These are phyloP conservation scores for Ceratocystis albifundus DNA, from an alignment of 2,329 filamentous ascomycete genomes.

Conservation along the genomic window DNA sequence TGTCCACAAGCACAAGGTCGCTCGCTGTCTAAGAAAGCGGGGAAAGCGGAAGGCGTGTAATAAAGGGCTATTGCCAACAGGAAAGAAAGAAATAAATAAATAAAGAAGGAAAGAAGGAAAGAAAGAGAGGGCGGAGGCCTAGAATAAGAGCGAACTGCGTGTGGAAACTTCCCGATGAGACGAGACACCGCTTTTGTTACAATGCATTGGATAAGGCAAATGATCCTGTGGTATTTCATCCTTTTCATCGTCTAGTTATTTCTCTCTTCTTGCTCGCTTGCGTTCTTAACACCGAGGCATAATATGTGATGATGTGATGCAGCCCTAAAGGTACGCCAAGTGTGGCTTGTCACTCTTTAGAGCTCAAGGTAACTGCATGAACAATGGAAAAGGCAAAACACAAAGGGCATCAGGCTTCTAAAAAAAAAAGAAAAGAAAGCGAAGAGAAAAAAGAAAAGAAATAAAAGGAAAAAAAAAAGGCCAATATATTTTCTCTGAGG, in stretches of 20 bases:
- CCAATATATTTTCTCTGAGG: too few relatives aligned
- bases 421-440: too few relatives aligned
- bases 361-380: too few relatives aligned
- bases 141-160: background rate
- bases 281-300: background rate
- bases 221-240: background rate
- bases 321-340: background rate
- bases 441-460: too few relatives aligned
- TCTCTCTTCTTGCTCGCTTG: background rate
- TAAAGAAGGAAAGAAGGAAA: too few relatives aligned
- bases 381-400: too few relatives aligned
- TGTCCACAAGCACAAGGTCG: background rate
- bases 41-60: background rate
- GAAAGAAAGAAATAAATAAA: too few relatives aligned
- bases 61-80: background rate
- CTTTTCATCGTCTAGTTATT: background rate
- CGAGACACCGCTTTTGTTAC: slow-evolving; percentile 7
- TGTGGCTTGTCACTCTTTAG: background rate
- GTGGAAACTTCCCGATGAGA: slow-evolving; percentile 1
- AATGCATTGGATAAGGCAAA: slow-evolving; percentile 6
- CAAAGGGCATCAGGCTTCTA: background rate
- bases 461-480: too few relatives aligned
- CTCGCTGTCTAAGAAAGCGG: background rate
- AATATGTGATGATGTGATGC: background rate
- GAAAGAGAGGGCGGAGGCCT: background rate